phyloP scores from a whole-genome alignment of 805 yeast species.

The Cyberlindnera mycetangii region DNA sequence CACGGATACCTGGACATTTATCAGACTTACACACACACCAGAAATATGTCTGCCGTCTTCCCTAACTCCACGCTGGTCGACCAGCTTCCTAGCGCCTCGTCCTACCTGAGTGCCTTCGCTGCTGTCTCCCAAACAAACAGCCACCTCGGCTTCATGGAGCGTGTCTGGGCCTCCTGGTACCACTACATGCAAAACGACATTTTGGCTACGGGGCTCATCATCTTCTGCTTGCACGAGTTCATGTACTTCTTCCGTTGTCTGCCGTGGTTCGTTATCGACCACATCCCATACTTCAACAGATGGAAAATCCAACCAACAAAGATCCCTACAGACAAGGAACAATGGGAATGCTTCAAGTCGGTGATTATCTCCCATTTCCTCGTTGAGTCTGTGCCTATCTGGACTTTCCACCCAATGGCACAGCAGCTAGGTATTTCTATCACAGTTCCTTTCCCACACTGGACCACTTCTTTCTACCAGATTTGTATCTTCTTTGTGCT shows the following conservation, averaged over 20 bases:
- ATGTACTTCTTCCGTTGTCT: slow-evolving; percentile 89
- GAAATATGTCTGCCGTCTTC: slow-evolving; percentile 22
- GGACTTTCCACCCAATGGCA: slow-evolving; percentile 96
- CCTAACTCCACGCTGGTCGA: slow-evolving; percentile 16
- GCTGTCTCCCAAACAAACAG: slow-evolving; percentile 12
- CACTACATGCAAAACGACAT: slow-evolving; percentile 81
- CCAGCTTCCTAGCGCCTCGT: slow-evolving; percentile 16
- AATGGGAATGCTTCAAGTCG: slow-evolving; percentile 86
- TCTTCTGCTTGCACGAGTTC: slow-evolving; percentile 79
- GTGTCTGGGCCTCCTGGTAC: slow-evolving; percentile 88
- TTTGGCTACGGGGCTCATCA: slow-evolving; percentile 86
- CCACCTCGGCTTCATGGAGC: slow-evolving; percentile 44
- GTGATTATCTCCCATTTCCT: slow-evolving; percentile 84
- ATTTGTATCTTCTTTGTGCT: slow-evolving; percentile 73
- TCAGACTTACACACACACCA: background rate
- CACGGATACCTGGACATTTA: too few relatives aligned
- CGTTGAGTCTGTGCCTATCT: slow-evolving; percentile 93
- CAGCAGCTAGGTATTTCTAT: slow-evolving; percentile 72
- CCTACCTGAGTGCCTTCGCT: slow-evolving; percentile 15
- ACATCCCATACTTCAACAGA: slow-evolving; percentile 77
- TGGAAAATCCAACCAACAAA: slow-evolving; percentile 89
- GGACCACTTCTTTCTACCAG: slow-evolving; percentile 58
- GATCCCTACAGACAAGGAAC: slow-evolving; percentile 77
- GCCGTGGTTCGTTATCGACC: slow-evolving; percentile 90
- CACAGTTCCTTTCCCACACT: slow-evolving; percentile 81